Evolutionary conservation across 495 filamentous ascomycete genomes (phyloP).

Genomic region (Achaetomiella virescens): DNA sequence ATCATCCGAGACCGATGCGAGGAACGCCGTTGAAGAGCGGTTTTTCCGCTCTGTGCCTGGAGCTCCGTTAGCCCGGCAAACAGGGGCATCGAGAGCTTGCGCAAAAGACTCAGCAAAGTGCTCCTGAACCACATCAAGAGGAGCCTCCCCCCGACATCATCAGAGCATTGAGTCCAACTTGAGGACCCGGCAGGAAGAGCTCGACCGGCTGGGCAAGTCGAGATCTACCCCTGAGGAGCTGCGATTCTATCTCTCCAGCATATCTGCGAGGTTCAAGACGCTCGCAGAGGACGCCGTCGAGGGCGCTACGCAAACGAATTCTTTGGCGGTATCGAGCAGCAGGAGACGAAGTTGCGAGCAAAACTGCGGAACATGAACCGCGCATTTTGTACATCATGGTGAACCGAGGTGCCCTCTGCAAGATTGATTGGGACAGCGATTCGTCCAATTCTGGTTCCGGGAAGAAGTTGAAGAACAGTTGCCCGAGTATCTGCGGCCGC

Average conservation of each 20-base stretch:
- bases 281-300: no score
- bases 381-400: conserved; percentile 18
- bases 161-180: no score
- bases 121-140: conserved; percentile 27
- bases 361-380: conserved; percentile 19
- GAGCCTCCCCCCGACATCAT: no score
- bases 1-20: conserved; percentile 13
- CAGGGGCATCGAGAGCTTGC: conserved; percentile 26
- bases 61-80: conserved; percentile 19
- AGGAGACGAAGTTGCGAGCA: conserved; percentile 20
- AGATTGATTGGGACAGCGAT: conserved; percentile 16
- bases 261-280: no score
- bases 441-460: not conserved
- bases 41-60: conserved; percentile 43
- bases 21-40: conserved; percentile 33
- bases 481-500: conserved; percentile 17
- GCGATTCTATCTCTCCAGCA: no score
- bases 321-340: conserved; percentile 18
- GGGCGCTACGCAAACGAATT: no score
- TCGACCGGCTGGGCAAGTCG: no score
- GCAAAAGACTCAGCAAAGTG: conserved; percentile 27
- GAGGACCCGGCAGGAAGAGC: no score
- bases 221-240: no score
- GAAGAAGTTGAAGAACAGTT: not conserved
- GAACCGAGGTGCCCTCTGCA: conserved; percentile 14